These are phyloP conservation scores for Termitomyces sp. DNA, from an alignment of 1,284 basidiomycete genomes.

Conservation along the genomic window DNA sequence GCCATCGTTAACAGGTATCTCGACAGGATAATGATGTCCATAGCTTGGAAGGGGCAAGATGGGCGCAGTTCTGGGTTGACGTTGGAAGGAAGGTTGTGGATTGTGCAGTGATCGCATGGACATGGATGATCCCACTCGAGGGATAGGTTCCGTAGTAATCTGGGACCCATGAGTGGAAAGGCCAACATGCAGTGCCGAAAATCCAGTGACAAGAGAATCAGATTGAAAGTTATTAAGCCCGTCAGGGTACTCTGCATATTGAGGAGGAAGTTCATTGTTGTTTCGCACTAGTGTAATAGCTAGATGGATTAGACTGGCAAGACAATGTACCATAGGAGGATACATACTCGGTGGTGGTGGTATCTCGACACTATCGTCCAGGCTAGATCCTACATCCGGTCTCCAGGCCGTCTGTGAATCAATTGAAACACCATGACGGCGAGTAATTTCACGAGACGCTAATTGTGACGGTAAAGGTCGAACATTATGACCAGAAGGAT, in stretches of 20 bases:
- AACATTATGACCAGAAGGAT: slow-evolving; percentile 23
- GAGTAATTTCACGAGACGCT: slow-evolving; percentile 10
- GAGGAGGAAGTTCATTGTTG: slow-evolving; percentile 25
- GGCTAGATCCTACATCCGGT: slow-evolving; percentile 13
- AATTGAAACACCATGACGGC: slow-evolving; percentile 14
- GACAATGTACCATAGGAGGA: not conserved
- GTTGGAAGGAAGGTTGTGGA: slow-evolving; percentile 21
- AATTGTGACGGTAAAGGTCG: slow-evolving; percentile 16
- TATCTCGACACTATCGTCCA: slow-evolving; percentile 15
- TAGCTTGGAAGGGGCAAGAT: slow-evolving; percentile 27
- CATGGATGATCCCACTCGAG: slow-evolving; percentile 48
- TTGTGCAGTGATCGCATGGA: slow-evolving; percentile 37
- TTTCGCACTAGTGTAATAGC: slow-evolving; percentile 26
- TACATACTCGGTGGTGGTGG: slow-evolving; percentile 14
- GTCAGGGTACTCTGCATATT: slow-evolving; percentile 29
- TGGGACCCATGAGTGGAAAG: slow-evolving; percentile 27
- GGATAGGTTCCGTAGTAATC: slow-evolving; percentile 32
- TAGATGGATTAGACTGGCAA: not conserved
- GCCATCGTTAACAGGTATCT: slow-evolving; percentile 17
- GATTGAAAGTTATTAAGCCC: slow-evolving; percentile 23
- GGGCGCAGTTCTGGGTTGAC: slow-evolving; percentile 29
- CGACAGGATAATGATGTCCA: slow-evolving; percentile 4
- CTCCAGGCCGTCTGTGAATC: slow-evolving; percentile 14
- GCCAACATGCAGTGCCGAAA: slow-evolving; percentile 41
- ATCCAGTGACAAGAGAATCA: slow-evolving; percentile 40